Evolutionary conservation across 1,284 basidiomycete genomes (phyloP).

Genomic region (Ustilago crameri): DNA sequence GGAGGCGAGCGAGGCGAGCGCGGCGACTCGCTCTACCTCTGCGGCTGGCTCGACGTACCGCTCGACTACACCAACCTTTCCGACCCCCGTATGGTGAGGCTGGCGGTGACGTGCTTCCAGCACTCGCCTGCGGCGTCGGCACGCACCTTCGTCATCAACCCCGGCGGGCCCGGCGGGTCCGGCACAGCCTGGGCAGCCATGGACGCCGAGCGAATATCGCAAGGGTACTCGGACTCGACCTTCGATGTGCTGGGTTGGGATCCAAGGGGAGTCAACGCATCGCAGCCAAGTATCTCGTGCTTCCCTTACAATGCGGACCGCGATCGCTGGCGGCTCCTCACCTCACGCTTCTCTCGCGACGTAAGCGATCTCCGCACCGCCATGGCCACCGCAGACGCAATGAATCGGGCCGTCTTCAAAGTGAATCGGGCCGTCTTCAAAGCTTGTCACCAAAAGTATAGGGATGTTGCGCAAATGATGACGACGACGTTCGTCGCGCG

Average conservation of each 20-base stretch:
- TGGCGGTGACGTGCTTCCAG: slow-evolving; percentile 35
- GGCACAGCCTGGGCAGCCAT: slow-evolving; percentile 28
- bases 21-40: slow-evolving; percentile 26
- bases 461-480: slow-evolving; percentile 29
- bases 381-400: slow-evolving; percentile 18
- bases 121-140: slow-evolving; percentile 7
- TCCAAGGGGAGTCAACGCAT: slow-evolving; percentile 40
- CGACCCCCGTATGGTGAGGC: slow-evolving; percentile 18
- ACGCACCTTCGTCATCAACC: slow-evolving; percentile 39
- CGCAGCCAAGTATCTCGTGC: slow-evolving; percentile 34
- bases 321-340: slow-evolving; percentile 33
- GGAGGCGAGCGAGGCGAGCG: background rate
- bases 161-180: slow-evolving; percentile 46
- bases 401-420: slow-evolving; percentile 25
- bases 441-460: slow-evolving; percentile 29
- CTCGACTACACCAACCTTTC: slow-evolving; percentile 47
- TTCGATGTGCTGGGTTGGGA: slow-evolving; percentile 47
- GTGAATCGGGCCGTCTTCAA: slow-evolving; percentile 28
- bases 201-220: background rate
- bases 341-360: slow-evolving; percentile 11
- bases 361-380: background rate
- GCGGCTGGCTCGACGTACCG: slow-evolving; percentile 8
- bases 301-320: slow-evolving; percentile 44
- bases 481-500: slow-evolving; percentile 42
- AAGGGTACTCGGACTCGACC: slow-evolving; percentile 25